Base-by-base conservation (phyloP, 2,329 filamentous ascomycete species). In the Neocucurbitaria cava region DNA sequence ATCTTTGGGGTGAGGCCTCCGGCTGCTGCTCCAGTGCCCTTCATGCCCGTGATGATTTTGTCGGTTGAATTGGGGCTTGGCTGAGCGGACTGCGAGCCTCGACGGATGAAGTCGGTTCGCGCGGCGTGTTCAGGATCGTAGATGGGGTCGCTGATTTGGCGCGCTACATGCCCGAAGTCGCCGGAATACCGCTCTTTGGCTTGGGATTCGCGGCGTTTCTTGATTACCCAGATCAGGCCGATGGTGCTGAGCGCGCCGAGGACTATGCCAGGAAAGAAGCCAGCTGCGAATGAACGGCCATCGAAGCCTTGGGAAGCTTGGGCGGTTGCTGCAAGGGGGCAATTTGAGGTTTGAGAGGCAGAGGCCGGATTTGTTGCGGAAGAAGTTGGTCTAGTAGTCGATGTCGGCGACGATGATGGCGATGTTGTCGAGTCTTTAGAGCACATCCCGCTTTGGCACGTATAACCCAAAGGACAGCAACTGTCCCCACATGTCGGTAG, bases 381-480 rank as follows among this genome's bases (percentile, higher is more conserved):
- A 3, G 69, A 58, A 15, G 70, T 63, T 17, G 68, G 49, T 6
- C 57, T 50, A 9, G 63, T 38, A 0, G 62, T 61, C 21, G 56
- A 63, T 5, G 71, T 64, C 15, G 66, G 44, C n/a, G 62, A 51
- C 21, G 68, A 70, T 7, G 61, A 59, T 6, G 68, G 47, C 1
- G 70, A 54, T 8, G 66, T 53, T 8, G 55, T 17, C 35, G 53
- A 83, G 65, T 88, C 81, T 15, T 76, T 58, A 10, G 79, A 70
- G 64, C 89, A 92, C 45, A 74, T 72, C 38, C 76, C 76, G 47
- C 69, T 70, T 31, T 82, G 74, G 76, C 90, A 93, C 1, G 78
- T 77, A 75, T 88, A 92, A 2, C 90, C 90, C 72, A 88, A 87
- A 0, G 90, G 89, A 69, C 90, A 93, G 75, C 89, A 93, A 49